Evolutionary conservation across 1,139 yeast species (phyloP).

Genomic region (Debaryomyces psychrophilus): DNA sequence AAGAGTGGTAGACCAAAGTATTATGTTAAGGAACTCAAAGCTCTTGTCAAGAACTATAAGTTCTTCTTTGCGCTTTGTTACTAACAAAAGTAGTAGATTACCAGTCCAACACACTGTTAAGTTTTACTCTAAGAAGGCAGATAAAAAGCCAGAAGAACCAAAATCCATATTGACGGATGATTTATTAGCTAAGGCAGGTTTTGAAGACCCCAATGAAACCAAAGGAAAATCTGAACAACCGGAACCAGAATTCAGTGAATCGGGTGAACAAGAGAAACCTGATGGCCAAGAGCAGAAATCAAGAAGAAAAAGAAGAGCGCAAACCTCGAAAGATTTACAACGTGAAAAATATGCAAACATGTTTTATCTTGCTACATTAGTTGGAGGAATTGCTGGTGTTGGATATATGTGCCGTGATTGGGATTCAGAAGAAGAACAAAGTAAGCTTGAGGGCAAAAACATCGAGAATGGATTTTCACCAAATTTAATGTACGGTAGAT

Average conservation of each 20-base stretch:
- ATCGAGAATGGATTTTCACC: constrained; percentile 74
- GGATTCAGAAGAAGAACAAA: constrained; percentile 76
- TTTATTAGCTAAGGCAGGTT: constrained; percentile 79
- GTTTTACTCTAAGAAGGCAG: constrained; percentile 27
- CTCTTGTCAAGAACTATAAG: constrained; percentile 9
- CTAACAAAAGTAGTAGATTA: constrained; percentile 2
- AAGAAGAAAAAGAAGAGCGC: constrained; percentile 55
- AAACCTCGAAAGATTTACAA: constrained; percentile 63
- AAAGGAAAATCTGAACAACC: constrained; percentile 19
- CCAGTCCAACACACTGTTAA: neutral
- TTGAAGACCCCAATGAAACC: constrained; percentile 45
- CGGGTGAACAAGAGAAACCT: constrained; percentile 12
- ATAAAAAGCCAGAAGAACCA: constrained; percentile 35
- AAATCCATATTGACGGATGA: constrained; percentile 78
- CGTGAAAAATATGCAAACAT: constrained; percentile 68
- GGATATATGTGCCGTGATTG: constrained; percentile 85
- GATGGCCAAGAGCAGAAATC: constrained; percentile 11
- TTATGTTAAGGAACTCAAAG: constrained; percentile 14
- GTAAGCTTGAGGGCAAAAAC: constrained; percentile 48
- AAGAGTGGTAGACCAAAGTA: neutral
- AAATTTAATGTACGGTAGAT: constrained; percentile 64
- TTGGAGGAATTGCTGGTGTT: constrained; percentile 62
- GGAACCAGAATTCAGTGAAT: constrained; percentile 15
- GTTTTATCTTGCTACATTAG: constrained; percentile 66
- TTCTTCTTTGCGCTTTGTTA: constrained; percentile 1